These are phyloP conservation scores for Aureobasidium namibiae DNA, from an alignment of 2,329 filamentous ascomycete species.

Conservation along the genomic window DNA sequence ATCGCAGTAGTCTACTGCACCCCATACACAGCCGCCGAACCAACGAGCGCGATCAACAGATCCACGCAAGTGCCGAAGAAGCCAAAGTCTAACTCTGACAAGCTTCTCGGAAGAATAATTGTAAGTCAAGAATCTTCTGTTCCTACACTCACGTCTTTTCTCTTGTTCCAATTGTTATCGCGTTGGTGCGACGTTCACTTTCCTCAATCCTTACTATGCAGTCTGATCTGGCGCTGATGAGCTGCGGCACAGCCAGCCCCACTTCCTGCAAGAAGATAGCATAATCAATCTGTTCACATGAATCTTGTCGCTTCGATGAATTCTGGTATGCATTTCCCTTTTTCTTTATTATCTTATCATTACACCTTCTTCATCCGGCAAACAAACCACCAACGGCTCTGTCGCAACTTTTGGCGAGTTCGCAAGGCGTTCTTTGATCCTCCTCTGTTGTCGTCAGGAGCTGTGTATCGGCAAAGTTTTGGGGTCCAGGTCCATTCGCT, in stretches of 20 bases:
- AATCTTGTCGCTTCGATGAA: constrained; percentile 12
- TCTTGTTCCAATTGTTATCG: background rate
- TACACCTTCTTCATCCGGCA: background rate
- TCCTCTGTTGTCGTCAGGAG: background rate
- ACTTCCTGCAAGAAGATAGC: constrained; percentile 10
- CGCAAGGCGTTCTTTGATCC: background rate
- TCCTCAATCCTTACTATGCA: background rate
- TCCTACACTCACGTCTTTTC: background rate
- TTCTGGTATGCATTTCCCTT: constrained; percentile 8
- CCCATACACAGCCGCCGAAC: constrained; percentile 5
- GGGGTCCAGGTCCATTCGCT: background rate
- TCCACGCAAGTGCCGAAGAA: background rate
- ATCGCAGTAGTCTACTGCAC: constrained; percentile 8
- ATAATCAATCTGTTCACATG: constrained; percentile 12
- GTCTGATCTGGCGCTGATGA: background rate
- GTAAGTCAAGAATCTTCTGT: background rate
- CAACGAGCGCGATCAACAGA: background rate
- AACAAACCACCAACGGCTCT: background rate
- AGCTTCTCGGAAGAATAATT: background rate
- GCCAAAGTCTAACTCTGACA: background rate
- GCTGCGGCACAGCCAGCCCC: constrained; percentile 10
- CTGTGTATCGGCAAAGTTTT: background rate
- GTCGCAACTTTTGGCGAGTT: background rate
- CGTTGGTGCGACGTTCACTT: background rate
- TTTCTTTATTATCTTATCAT: background rate